Evolutionary conservation across 306 rosid species (phyloP).

Genomic region (Citrullus colocynthis): DNA sequence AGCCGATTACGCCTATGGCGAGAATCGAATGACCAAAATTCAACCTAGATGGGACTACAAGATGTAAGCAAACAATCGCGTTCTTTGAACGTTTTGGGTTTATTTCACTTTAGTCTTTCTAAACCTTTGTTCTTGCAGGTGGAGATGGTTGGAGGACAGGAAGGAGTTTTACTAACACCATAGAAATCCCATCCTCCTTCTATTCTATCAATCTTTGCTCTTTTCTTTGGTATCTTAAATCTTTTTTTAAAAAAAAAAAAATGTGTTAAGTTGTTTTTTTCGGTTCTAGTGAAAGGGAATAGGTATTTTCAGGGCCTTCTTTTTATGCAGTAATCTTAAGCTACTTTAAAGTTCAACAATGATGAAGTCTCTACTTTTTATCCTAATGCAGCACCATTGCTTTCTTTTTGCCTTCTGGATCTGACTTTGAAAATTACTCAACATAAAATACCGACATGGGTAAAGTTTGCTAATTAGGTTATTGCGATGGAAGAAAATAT

Average conservation of each 20-base stretch:
- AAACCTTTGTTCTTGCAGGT: neutral
- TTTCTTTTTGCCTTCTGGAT: neutral
- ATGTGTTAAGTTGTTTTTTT: slow-evolving; percentile 10
- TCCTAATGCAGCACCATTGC: neutral
- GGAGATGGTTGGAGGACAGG: slow-evolving; percentile 11
- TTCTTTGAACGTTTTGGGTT: neutral
- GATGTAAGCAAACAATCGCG: slow-evolving; percentile 22
- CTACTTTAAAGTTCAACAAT: neutral
- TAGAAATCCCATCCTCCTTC: neutral
- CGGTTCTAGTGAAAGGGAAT: slow-evolving; percentile 2
- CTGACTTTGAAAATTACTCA: neutral
- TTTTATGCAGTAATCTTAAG: slow-evolving; percentile 11
- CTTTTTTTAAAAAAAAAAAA: neutral
- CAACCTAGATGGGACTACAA: slow-evolving; percentile 84
- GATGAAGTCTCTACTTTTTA: neutral
- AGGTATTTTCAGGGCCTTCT: slow-evolving; percentile 15
- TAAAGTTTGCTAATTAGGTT: neutral
- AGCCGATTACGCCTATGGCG: slow-evolving; percentile 62
- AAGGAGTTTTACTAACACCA: neutral
- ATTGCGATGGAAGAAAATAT: neutral
- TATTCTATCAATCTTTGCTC: neutral
- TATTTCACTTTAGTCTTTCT: neutral
- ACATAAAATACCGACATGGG: neutral
- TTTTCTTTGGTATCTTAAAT: slow-evolving; percentile 10
- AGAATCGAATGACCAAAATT: slow-evolving; percentile 62